Evolutionary conservation across 352 stramenopile species (phyloP).

Genomic region (Globisporangium emineosum): DNA sequence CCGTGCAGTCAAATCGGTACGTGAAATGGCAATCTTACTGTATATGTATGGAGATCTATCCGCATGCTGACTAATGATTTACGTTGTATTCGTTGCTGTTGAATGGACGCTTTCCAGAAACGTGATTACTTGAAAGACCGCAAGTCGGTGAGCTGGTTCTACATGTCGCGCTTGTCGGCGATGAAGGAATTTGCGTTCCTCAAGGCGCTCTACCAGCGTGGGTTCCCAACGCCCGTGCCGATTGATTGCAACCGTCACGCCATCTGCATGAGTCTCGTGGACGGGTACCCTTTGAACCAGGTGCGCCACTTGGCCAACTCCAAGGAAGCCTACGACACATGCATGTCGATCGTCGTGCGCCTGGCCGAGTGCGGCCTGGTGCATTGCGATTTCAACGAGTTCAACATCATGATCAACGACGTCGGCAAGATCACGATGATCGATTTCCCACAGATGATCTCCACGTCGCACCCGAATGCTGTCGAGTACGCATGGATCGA

Average conservation of each 20-base stretch:
- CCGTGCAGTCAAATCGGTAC: constrained; percentile 91
- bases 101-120: constrained; percentile 73
- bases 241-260: constrained; percentile 98
- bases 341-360: constrained; percentile 95
- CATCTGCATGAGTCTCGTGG: constrained; percentile 96
- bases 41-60: neutral
- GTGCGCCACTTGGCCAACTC: constrained; percentile 90
- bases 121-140: constrained; percentile 98
- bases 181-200: constrained; percentile 99
- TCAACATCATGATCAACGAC: constrained; percentile 99
- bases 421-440: constrained; percentile 97
- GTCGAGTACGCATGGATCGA: constrained; percentile 76
- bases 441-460: constrained; percentile 99
- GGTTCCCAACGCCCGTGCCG: constrained; percentile 96
- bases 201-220: constrained; percentile 94
- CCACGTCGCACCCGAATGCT: constrained; percentile 97
- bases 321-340: constrained; percentile 94
- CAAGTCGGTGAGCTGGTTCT: constrained; percentile 97
- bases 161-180: constrained; percentile 97
- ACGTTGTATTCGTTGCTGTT: constrained; percentile 7
- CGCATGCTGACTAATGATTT: no score
- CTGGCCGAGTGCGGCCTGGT: constrained; percentile 97
- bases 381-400: constrained; percentile 99
- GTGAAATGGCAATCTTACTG: no score
- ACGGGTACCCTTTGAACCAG: constrained; percentile 96